Base-by-base conservation (phyloP, 2,329 filamentous ascomycete species). In the Exophiala alcalophila region DNA sequence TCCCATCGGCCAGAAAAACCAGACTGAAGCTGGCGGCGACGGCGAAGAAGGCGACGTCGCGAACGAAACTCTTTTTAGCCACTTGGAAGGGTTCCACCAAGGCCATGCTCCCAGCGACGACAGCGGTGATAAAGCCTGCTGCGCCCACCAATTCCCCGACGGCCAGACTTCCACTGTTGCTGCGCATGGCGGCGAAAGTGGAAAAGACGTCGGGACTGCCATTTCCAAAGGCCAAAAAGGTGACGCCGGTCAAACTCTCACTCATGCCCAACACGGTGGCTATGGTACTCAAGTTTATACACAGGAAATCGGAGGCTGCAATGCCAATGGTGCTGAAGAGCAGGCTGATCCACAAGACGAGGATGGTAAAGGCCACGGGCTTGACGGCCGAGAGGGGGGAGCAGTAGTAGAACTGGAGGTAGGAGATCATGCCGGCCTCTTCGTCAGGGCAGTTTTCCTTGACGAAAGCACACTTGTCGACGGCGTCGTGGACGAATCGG, bases 121-220 rank as follows among this genome's bases (percentile, higher is more conserved):
- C 91, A 2, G 90, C 86, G 1, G 90, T 94, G 64, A 98, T 98
- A 68, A 98, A 98, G 51, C 87, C 82, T 23, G 92, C 92, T 8
- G 92, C 92, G 23, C 92, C 92, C 39, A 98, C 88, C 36, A 98
- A 74, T 68, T 98, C 92, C 31, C 92, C 92, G 27, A 98, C 81
- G 1, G 92, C 92, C 73, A 98, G 78, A 69, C 90, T 94, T n/a
- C 91, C 91, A 62, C 90, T 96, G 60, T 97, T 88, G 16, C 90
- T 95, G 59, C 83, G 83, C 88, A 98, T 97, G 55, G 92, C 94
- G 11, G 92, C 92, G 67, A 98, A 97, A 2, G 92, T 98, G 54
- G 90, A 96, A 66, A 98, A 98, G 31, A 98, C 90, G 65, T 98
- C 92, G 2, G 92, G 92, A 49, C 91, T 97, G 38, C 92, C 92